These are phyloP conservation scores for Umbelopsis sp. DNA, from an alignment of 371 early-diverging fungal genomes.

Conservation along the genomic window DNA sequence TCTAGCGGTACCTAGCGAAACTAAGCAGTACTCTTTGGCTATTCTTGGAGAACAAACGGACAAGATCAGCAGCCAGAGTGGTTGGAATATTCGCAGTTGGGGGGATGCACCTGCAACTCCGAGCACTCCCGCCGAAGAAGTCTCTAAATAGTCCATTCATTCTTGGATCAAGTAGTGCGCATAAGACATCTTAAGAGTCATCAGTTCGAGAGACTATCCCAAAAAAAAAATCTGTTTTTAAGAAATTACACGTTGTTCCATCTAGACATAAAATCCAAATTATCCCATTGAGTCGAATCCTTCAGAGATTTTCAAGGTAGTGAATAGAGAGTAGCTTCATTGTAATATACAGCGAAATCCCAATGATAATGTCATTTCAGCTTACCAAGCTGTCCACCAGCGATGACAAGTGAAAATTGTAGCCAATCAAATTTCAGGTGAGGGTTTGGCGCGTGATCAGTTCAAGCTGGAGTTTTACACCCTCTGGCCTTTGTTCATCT, in stretches of 20 bases:
- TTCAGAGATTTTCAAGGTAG: too few species aligned
- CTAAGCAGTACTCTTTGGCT: constrained; percentile 35
- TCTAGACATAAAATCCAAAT: too few species aligned
- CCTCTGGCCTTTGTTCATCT: constrained; percentile 13
- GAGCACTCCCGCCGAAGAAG: background rate
- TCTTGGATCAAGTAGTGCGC: too few species aligned
- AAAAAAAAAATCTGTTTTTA: too few species aligned
- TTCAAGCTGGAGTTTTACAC: background rate
- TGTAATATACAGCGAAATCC: too few species aligned
- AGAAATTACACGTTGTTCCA: too few species aligned
- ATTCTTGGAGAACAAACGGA: constrained; percentile 50
- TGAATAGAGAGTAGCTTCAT: too few species aligned
- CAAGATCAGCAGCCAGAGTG: constrained; percentile 31
- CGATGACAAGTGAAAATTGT: background rate
- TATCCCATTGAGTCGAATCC: too few species aligned
- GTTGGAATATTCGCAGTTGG: constrained; percentile 44
- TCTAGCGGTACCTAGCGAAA: constrained; percentile 39
- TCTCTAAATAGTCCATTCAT: background rate
- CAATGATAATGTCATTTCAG: background rate
- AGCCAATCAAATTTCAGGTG: background rate
- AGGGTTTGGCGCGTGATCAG: constrained; percentile 8
- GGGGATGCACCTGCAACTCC: constrained; percentile 7
- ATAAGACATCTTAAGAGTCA: too few species aligned
- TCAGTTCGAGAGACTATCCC: too few species aligned
- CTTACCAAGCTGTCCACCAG: constrained; percentile 1